These are phyloP conservation scores for Ascosphaera pollenicola DNA, from an alignment of 2,329 filamentous ascomycete genomes.

Conservation along the genomic window DNA sequence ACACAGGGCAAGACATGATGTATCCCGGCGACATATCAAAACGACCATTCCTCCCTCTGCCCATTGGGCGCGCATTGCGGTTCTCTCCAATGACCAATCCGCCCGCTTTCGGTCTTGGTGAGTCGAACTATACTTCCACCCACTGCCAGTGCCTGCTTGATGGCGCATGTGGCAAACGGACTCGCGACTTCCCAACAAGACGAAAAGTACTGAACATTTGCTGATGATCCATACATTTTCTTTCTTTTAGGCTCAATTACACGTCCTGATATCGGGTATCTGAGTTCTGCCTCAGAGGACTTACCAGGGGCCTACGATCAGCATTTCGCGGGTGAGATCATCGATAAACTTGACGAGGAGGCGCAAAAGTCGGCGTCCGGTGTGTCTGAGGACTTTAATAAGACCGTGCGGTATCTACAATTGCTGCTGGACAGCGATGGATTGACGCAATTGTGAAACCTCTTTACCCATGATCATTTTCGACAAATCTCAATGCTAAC, in stretches of 20 bases:
- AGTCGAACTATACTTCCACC: conserved; percentile 3
- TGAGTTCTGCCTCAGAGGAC: conserved; percentile 13
- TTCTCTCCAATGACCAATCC: conserved; percentile 29
- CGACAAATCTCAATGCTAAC: conserved; percentile 4
- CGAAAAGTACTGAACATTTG: conserved; percentile 7
- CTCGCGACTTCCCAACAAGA: conserved; percentile 3
- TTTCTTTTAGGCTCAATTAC: conserved; percentile 17
- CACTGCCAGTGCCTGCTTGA: too few relatives aligned
- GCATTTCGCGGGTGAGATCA: conserved; percentile 25
- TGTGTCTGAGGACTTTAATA: conserved; percentile 42
- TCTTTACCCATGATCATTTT: conserved; percentile 1
- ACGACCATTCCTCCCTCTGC: conserved; percentile 16
- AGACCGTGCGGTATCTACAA: conserved; percentile 51
- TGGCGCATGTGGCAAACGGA: neutral
- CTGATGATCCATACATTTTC: neutral
- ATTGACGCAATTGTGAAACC: conserved; percentile 22
- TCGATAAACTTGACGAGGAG: conserved; percentile 52
- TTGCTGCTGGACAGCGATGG: conserved; percentile 51
- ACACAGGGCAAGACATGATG: conserved; percentile 9
- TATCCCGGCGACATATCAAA: conserved; percentile 5
- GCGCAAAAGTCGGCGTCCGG: conserved; percentile 32
- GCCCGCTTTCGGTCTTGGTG: conserved; percentile 24
- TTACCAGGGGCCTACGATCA: conserved; percentile 25
- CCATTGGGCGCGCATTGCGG: conserved; percentile 25
- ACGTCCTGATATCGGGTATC: conserved; percentile 19